Percentiles rank a stretch among this genome's conserved stretches.
phyloP scores from a whole-genome alignment of 2,329 filamentous ascomycete species.

The Zymoseptoria pseudotritici region DNA sequence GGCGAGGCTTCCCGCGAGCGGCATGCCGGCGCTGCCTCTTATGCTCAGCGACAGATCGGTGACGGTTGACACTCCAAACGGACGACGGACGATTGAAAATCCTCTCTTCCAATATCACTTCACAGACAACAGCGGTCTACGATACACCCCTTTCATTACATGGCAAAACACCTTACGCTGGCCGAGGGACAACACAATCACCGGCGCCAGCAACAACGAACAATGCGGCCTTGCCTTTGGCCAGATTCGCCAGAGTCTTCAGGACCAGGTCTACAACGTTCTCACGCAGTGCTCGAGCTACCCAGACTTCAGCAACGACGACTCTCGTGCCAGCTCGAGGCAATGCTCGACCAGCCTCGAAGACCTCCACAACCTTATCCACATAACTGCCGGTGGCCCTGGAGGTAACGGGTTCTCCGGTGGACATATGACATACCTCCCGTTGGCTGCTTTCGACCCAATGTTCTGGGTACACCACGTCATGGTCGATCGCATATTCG shows the following conservation, averaged over 20 bases:
- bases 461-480: slow-evolving; percentile 68
- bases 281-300: slow-evolving; percentile 28
- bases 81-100: slow-evolving; percentile 22
- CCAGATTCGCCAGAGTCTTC: slow-evolving; percentile 23
- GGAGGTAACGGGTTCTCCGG: slow-evolving; percentile 10
- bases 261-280: slow-evolving; percentile 28
- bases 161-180: slow-evolving; percentile 27
- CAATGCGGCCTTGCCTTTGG: slow-evolving; percentile 18
- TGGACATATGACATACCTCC: slow-evolving; percentile 64
- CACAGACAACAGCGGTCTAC: slow-evolving; percentile 16
- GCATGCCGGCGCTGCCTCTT: slow-evolving; percentile 18
- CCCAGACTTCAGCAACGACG: slow-evolving; percentile 26
- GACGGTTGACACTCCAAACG: slow-evolving; percentile 22
- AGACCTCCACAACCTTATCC: slow-evolving; percentile 30
- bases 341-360: slow-evolving; percentile 28
- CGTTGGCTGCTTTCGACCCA: slow-evolving; percentile 68
- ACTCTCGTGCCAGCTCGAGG: slow-evolving; percentile 15
- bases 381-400: slow-evolving; percentile 24
- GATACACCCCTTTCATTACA: slow-evolving; percentile 24
- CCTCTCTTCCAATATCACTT: slow-evolving; percentile 22
- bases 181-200: slow-evolving; percentile 20
- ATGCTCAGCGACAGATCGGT: slow-evolving; percentile 19
- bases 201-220: slow-evolving; percentile 15
- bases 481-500: slow-evolving; percentile 67
- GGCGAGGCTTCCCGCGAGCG: slow-evolving; percentile 17